A percentile compares a stretch with the other conserved stretches of the same genome.
These are phyloP conservation scores for Beauveria sp. DNA, from an alignment of 2,329 filamentous ascomycete genomes.

Conservation along the genomic window DNA sequence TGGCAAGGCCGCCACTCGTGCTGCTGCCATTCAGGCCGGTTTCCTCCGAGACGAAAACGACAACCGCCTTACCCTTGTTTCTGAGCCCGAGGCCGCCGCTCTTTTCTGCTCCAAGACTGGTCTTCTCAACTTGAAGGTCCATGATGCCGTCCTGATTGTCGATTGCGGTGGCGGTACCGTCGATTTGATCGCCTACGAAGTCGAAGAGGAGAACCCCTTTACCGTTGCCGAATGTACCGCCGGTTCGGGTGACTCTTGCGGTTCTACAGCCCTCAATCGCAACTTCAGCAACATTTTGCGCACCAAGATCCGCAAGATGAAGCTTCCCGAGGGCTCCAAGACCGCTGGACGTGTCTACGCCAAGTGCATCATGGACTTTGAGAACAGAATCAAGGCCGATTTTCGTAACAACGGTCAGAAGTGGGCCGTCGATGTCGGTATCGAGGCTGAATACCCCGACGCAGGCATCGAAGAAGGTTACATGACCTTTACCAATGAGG, in stretches of 20 bases:
- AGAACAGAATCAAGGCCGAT: constrained; percentile 98
- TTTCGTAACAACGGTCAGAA: constrained; percentile 99
- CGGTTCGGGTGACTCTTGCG: constrained; percentile 93
- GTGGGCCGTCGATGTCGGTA: constrained; percentile 97
- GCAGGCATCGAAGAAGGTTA: constrained; percentile 98
- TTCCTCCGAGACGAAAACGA: constrained; percentile 97
- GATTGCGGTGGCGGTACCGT: constrained; percentile 98
- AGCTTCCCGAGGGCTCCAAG: constrained; percentile 91
- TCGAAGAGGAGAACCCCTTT: constrained; percentile 95
- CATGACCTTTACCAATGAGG: constrained; percentile 99
- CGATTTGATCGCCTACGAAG: constrained; percentile 97
- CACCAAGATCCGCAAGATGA: constrained; percentile 99
- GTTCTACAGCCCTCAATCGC: constrained; percentile 94
- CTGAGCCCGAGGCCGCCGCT: constrained; percentile 92
- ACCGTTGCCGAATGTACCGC: constrained; percentile 96
- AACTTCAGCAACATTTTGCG: constrained; percentile 98
- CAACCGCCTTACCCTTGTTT: constrained; percentile 88
- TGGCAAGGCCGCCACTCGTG: constrained; percentile 91
- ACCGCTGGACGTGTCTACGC: constrained; percentile 97
- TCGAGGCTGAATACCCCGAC: constrained; percentile 96
- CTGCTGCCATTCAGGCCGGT: constrained; percentile 92
- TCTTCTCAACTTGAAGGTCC: constrained; percentile 91
- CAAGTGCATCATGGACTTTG: constrained; percentile 99
- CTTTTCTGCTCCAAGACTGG: constrained; percentile 98
- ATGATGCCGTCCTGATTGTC: constrained; percentile 95